Evolutionary conservation across 345 rosid species (phyloP), one percentile per base, ranked within the genome.

Genomic region (Syzygium jambos): DNA sequence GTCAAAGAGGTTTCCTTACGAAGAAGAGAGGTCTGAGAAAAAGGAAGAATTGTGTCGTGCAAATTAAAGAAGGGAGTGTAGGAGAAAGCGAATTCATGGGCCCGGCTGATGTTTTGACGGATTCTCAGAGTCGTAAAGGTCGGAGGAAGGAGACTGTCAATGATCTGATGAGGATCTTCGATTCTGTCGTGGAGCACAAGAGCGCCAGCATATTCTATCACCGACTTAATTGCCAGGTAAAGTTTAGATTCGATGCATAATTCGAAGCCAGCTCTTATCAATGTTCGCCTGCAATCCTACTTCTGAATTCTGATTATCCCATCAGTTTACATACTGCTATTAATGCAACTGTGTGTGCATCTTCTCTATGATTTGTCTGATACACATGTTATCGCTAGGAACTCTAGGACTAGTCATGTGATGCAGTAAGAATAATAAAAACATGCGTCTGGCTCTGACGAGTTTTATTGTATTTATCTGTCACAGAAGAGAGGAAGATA

Each of bases 171-270:
- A 86, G 90, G 88, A 91, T 95, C 88, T 95, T 92, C 41, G 89
- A 91, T 88, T 87, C 91, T 61, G 88, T 97, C 5, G 88, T 90
- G 0, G 93, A 92, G 86, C 91, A 95, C 52, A 93, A 93, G 80
- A 91, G 96, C 53, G 96, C 96, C 63, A 87, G 86, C 21, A 94
- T 94, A 86, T 97, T 97, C 61, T 91, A 92, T 13, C 91, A 91
- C 29, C 92, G 96, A 46, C 96, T 95, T 84, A 98, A 97, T 90
- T 93, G 98, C 90, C 98, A 97, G 98, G 99, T 97, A 90, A 49
- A 84, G 87, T 30, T 52, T 29, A 51, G 52, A 57, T 34, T 68
- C 46, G 0, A 43, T 73, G 82, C 82, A 38, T 19, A 38, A 73
- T 38, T 38, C 27, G 0, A 68, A 34, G 78, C 25, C 78, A 17